phyloP scores from a whole-genome alignment of 495 filamentous ascomycete genomes.

The Podospora pseudopauciseta region DNA sequence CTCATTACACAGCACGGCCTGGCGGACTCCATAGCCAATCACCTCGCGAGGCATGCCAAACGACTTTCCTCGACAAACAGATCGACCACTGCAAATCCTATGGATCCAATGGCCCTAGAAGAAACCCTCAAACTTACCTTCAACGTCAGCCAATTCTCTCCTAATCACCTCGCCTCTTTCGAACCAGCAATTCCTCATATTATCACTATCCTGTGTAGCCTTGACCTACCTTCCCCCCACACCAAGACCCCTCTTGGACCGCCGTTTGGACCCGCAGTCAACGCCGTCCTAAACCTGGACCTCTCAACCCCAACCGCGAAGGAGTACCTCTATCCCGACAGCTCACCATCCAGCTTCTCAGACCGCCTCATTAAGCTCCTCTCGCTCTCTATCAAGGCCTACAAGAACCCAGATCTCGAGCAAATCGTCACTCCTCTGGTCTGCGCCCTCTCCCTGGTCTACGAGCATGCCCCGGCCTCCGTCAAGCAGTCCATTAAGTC shows the following conservation, averaged over 20 bases:
- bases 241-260: constrained; percentile 40
- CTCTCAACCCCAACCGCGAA: constrained; percentile 43
- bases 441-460: constrained; percentile 64
- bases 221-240: constrained; percentile 27
- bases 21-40: constrained; percentile 63
- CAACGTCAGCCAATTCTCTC: constrained; percentile 60
- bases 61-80: constrained; percentile 21
- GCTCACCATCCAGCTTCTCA: constrained; percentile 57
- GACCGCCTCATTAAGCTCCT: constrained; percentile 72
- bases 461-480: constrained; percentile 65
- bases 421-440: constrained; percentile 64
- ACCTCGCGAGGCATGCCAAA: constrained; percentile 63
- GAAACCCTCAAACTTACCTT: constrained; percentile 89
- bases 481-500: constrained; percentile 60
- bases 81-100: constrained; percentile 48
- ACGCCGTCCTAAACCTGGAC: constrained; percentile 75
- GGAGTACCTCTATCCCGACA: constrained; percentile 61
- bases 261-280: constrained; percentile 60
- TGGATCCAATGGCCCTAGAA: constrained; percentile 73
- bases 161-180: constrained; percentile 58
- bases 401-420: constrained; percentile 66
- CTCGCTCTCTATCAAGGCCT: constrained; percentile 57
- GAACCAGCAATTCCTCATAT: constrained; percentile 65
- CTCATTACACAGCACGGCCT: constrained; percentile 69
- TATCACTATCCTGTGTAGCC: constrained; percentile 61